Conservation (phyloP, 1,139 yeast genomes). For the Pichia terricola region DNA sequence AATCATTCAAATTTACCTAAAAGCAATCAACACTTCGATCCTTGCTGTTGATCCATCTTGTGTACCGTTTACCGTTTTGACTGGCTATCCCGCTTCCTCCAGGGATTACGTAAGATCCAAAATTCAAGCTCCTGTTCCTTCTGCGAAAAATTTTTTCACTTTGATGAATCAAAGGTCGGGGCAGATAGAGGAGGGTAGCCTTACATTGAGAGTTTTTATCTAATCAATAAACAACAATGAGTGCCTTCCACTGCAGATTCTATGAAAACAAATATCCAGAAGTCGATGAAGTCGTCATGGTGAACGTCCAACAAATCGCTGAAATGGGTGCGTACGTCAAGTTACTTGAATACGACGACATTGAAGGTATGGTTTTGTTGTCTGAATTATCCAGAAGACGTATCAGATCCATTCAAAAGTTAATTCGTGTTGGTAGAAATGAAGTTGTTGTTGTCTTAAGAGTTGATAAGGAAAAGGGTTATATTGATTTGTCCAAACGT, state of each 20-base stretch:
- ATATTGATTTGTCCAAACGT: constrained; percentile 94
- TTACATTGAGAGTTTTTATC: too few relatives aligned
- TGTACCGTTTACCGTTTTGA: too few relatives aligned
- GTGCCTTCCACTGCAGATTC: constrained; percentile 89
- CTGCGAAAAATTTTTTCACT: too few relatives aligned
- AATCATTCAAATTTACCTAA: too few relatives aligned
- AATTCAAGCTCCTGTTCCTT: too few relatives aligned
- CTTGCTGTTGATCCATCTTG: too few relatives aligned
- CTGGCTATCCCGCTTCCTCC: too few relatives aligned
- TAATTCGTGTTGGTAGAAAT: constrained; percentile 95
- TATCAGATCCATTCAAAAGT: constrained; percentile 93
- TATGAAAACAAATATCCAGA: constrained; percentile 98
- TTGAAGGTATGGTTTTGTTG: constrained; percentile 96
- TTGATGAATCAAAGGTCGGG: too few relatives aligned
- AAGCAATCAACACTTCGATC: too few relatives aligned
- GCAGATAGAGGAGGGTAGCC: too few relatives aligned
- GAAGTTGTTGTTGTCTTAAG: constrained; percentile 98
- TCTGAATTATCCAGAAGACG: constrained; percentile 98
- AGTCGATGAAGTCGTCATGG: constrained; percentile 98
- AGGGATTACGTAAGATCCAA: too few relatives aligned
- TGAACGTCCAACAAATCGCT: constrained; percentile 95
- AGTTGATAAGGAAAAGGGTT: constrained; percentile 97
- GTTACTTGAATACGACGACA: constrained; percentile 90
- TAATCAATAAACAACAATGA: constrained; percentile 35
- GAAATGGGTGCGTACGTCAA: constrained; percentile 98